Base-by-base conservation (phyloP, 371 early-diverging fungal species). In the Lichtheimia ramosa region DNA sequence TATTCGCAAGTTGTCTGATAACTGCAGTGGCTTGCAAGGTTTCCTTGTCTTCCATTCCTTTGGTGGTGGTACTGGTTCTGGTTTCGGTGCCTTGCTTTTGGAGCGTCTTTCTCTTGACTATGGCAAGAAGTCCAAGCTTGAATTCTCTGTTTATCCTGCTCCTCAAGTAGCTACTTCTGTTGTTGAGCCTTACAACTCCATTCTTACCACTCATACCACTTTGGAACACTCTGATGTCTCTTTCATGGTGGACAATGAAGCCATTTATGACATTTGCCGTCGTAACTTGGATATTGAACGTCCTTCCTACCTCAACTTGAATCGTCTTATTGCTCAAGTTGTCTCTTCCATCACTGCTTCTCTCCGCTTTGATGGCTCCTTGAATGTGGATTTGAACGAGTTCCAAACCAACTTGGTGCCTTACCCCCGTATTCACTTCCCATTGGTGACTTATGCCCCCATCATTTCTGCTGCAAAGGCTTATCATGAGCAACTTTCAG, bases 31-130 rank as follows among this genome's bases (percentile, higher is more conserved):
- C 71, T 91, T 96, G 51, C 96, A 96, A 80, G 97, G 99, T 66
- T 92, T 97, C 89, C 73, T 96, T 42, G 95, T 97, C 74, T 97
- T 96, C 92, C 98, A 98, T 88, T 97, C 97, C 63, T 98, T 99
- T 77, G 99, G 99, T 77, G 99, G 99, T 77, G 99, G 99, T 70
- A 98, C 99, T 61, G 99, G 99, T 63, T 96, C 97, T 58, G 99
- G 99, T 73, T 97, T 99, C 79, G 98, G 97, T 73, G 95, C 98
- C 57, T 85, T 98, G 61, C 86, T 99, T 59, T 86, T 98, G 75
- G 97, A 98, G 79, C 92, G 94, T 63, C 87, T 99, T 58, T 92
- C 95, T 39, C 88, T 89, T 50, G 97, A 97, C 84, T 97, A 94
- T 78, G 96, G 96, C 73, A 97, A 98, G 83, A 97, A 97, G 89